These are phyloP conservation scores for Hypoxylon sp. DNA, from an alignment of 2,329 filamentous ascomycete genomes.

Conservation along the genomic window DNA sequence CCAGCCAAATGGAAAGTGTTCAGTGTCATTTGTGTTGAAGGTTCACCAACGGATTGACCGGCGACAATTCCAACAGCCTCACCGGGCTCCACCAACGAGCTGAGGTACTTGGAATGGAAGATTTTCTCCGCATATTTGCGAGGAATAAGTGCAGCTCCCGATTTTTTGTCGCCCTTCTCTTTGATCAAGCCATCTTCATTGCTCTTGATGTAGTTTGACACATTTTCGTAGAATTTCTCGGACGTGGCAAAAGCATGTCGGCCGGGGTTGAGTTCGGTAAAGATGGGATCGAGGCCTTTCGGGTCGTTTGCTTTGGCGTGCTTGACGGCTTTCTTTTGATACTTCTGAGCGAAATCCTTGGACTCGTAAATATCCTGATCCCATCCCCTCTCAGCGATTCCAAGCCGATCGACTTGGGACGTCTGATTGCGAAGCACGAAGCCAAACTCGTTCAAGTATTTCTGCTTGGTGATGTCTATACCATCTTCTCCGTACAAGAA, in stretches of 20 bases:
- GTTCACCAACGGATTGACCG: conserved; percentile 95
- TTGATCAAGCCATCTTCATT: conserved; percentile 74
- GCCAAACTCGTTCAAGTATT: conserved; percentile 88
- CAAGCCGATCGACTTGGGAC: conserved; percentile 82
- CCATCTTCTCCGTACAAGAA: conserved; percentile 98
- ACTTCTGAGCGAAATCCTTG: conserved; percentile 73
- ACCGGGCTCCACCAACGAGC: conserved; percentile 90
- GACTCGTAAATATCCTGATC: conserved; percentile 59
- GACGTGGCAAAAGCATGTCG: conserved; percentile 87
- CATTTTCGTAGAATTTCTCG: conserved; percentile 81
- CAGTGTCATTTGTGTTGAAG: conserved; percentile 98
- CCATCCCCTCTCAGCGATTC: conserved; percentile 66
- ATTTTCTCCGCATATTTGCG: conserved; percentile 84
- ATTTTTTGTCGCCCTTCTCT: conserved; percentile 56
- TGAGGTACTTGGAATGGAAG: conserved; percentile 91
- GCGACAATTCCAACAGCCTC: conserved; percentile 98
- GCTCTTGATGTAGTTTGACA: conserved; percentile 80
- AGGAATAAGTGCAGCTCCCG: conserved; percentile 46
- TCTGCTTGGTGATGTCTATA: conserved; percentile 92
- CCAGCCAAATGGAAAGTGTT: conserved; percentile 99
- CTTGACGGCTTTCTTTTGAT: conserved; percentile 85
- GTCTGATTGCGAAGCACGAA: conserved; percentile 89
- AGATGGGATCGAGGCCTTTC: conserved; percentile 79
- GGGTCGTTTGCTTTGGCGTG: conserved; percentile 68
- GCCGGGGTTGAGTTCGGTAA: conserved; percentile 78